Conservation (phyloP, 148 eudicot species). For the Fagopyrum homotropicum region DNA sequence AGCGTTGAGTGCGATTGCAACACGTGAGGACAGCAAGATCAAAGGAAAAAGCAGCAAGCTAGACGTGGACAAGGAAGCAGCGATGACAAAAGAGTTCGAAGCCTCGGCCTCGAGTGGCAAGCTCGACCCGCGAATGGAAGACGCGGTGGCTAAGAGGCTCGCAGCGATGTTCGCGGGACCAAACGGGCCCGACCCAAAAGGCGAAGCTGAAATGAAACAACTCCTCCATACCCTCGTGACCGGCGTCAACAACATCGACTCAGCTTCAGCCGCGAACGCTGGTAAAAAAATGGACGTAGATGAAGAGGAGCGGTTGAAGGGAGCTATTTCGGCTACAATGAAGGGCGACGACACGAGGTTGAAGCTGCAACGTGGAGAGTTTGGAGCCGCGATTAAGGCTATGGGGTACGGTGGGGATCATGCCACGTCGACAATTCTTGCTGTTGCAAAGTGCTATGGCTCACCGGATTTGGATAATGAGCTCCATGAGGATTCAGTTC, state of each 20-base stretch:
- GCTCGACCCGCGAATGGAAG: not conserved
- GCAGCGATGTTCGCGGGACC: not conserved
- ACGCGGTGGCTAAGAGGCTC: not conserved
- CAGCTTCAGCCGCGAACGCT: not conserved
- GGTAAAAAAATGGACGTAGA: not conserved
- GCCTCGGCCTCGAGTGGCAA: not conserved
- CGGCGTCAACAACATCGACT: not conserved
- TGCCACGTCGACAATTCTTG: not conserved
- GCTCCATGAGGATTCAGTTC: not conserved
- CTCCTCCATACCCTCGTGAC: not conserved
- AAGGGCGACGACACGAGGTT: not conserved
- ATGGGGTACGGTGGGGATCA: constrained; percentile 1
- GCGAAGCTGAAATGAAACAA: not conserved
- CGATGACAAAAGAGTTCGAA: not conserved
- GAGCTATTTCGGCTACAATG: not conserved
- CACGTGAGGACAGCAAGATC: not conserved
- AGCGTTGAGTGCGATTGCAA: not conserved
- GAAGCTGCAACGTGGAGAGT: not conserved
- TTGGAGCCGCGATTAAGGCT: not conserved
- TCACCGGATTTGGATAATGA: not conserved
- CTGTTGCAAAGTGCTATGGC: not conserved
- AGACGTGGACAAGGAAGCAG: not conserved
- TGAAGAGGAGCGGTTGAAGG: not conserved
- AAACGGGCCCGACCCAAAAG: not conserved
- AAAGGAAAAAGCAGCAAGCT: not conserved